These are phyloP conservation scores for Smittium mucronatum DNA, from an alignment of 371 early-diverging fungal species.

Conservation along the genomic window DNA sequence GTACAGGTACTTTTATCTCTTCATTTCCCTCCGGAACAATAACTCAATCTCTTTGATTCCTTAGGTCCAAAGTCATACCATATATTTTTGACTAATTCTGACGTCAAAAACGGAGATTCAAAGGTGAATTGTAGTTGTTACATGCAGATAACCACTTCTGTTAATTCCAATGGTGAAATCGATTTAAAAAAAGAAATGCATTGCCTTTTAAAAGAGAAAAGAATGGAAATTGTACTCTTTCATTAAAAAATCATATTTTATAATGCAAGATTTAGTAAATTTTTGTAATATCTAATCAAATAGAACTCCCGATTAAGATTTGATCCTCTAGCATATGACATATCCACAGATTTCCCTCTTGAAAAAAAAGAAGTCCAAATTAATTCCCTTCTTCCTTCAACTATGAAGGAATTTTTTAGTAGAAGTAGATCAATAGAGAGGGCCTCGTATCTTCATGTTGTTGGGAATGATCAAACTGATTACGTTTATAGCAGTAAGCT, in stretches of 20 bases:
- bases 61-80: too few relatives aligned
- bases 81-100: too few relatives aligned
- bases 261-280: not conserved
- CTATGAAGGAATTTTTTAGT: not conserved
- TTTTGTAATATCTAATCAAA: not conserved
- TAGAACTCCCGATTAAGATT: too few relatives aligned
- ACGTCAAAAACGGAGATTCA: too few relatives aligned
- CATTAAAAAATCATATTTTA: not conserved
- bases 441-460: not conserved
- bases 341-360: not conserved
- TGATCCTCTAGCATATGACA: not conserved
- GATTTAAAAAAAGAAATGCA: not conserved
- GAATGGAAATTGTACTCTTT: not conserved
- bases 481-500: not conserved
- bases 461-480: not conserved
- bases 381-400: not conserved
- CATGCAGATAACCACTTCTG: too few relatives aligned
- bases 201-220: not conserved
- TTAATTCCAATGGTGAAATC: not conserved
- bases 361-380: not conserved
- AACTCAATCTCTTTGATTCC: too few relatives aligned
- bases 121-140: too few relatives aligned
- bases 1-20: too few relatives aligned
- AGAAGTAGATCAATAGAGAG: not conserved
- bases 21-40: too few relatives aligned